phyloP scores from a whole-genome alignment of 805 yeast genomes.

The Maudiozyma barnettii region DNA sequence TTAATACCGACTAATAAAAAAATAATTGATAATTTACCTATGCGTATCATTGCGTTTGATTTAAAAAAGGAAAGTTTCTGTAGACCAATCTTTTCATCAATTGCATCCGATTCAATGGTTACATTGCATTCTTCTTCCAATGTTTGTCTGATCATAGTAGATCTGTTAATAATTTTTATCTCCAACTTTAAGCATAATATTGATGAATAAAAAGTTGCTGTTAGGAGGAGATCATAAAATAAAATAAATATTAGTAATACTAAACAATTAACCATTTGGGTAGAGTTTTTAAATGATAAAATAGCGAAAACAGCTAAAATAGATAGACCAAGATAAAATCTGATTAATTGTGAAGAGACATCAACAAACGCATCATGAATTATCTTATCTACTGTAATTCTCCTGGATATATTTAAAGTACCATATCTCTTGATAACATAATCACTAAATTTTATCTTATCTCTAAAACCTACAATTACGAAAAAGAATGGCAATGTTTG shows the following conservation, averaged over 20 bases:
- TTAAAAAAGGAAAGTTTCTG: conserved; percentile 20
- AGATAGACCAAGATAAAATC: conserved; percentile 67
- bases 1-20: conserved; percentile 53
- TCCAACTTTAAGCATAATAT: conserved; percentile 81
- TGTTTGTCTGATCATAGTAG: conserved; percentile 63
- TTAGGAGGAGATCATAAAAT: conserved; percentile 58
- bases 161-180: conserved; percentile 74
- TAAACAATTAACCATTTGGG: conserved; percentile 72
- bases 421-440: conserved; percentile 38
- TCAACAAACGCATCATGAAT: conserved; percentile 29
- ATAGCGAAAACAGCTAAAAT: conserved; percentile 56
- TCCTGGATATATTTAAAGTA: conserved; percentile 28
- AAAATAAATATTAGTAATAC: conserved; percentile 61
- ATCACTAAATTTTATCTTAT: conserved; percentile 62
- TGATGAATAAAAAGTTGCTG: conserved; percentile 75
- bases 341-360: conserved; percentile 35
- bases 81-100: not conserved
- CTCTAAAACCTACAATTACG: conserved; percentile 84
- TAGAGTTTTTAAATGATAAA: conserved; percentile 51
- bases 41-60: conserved; percentile 34
- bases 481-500: conserved; percentile 94
- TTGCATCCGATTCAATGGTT: conserved; percentile 51
- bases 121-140: conserved; percentile 89
- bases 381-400: conserved; percentile 21
- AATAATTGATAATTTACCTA: conserved; percentile 50